Evolutionary conservation across 768 basidiomycete genomes (phyloP).

Genomic region (Scleroderma bovista): DNA sequence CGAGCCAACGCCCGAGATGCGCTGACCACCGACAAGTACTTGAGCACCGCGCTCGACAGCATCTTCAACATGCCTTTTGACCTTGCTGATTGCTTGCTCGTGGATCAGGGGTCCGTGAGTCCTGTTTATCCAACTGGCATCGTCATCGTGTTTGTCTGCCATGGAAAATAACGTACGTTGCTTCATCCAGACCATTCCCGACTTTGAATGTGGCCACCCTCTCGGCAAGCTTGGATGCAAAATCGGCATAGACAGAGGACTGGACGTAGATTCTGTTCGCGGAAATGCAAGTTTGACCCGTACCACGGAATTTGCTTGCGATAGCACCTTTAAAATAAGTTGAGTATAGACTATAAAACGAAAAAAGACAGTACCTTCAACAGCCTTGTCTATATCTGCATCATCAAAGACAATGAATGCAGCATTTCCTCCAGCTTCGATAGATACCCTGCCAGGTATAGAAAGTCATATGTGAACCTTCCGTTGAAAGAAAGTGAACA

Average conservation of each 20-base stretch:
- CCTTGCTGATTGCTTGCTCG: slow-evolving; percentile 78
- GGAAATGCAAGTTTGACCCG: slow-evolving; percentile 83
- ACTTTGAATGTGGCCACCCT: slow-evolving; percentile 79
- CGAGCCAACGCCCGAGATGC: slow-evolving; percentile 46
- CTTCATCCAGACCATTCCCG: slow-evolving; percentile 79
- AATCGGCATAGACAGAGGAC: slow-evolving; percentile 86
- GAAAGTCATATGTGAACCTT: slow-evolving; percentile 2
- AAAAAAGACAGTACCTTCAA: slow-evolving; percentile 55
- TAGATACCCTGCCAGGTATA: slow-evolving; percentile 41
- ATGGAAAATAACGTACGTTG: slow-evolving; percentile 46
- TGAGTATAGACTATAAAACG: background rate
- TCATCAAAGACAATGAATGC: slow-evolving; percentile 98
- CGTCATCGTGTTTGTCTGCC: background rate
- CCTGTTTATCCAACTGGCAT: slow-evolving; percentile 32
- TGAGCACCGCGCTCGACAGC: slow-evolving; percentile 83
- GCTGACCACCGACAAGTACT: slow-evolving; percentile 84
- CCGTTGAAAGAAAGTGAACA: slow-evolving; percentile 10
- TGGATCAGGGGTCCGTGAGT: slow-evolving; percentile 98
- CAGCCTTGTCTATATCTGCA: slow-evolving; percentile 88
- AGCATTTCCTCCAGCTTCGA: slow-evolving; percentile 92
- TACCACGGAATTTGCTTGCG: slow-evolving; percentile 71
- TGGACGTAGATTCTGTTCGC: slow-evolving; percentile 94
- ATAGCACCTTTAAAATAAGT: slow-evolving; percentile 50
- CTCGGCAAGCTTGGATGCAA: slow-evolving; percentile 80
- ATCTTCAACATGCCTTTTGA: slow-evolving; percentile 79